These are phyloP conservation scores for Penicillium sp. DNA, from an alignment of 2,329 filamentous ascomycete genomes.

Conservation along the genomic window DNA sequence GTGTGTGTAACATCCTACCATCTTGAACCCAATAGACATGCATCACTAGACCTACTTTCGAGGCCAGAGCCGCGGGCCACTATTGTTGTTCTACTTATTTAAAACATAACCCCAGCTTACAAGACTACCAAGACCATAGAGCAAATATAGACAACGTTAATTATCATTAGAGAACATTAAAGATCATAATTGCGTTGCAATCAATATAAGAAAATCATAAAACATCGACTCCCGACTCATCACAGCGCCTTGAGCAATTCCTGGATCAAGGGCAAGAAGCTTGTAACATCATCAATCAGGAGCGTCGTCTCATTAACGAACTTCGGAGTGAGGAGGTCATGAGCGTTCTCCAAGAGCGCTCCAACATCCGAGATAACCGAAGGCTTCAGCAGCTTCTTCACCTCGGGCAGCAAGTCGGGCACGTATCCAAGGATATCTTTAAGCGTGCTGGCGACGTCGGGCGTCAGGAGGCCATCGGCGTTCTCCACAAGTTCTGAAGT, in stretches of 20 bases:
- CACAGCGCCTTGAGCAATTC: slow-evolving; percentile 16
- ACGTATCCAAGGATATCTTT: slow-evolving; percentile 21
- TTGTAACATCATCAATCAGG: slow-evolving; percentile 17
- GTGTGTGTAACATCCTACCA: too few species aligned
- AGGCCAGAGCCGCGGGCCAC: too few species aligned
- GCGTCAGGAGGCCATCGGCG: slow-evolving; percentile 24
- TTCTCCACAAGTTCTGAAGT: slow-evolving; percentile 24
- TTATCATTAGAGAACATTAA: slow-evolving; percentile 11
- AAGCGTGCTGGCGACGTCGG: slow-evolving; percentile 22
- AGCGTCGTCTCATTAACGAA: slow-evolving; percentile 23
- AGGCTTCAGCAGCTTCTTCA: slow-evolving; percentile 21
- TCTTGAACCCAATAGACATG: too few species aligned
- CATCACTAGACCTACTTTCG: too few species aligned
- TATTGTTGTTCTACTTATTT: not conserved
- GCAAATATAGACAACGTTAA: slow-evolving; percentile 2
- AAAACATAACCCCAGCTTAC: not conserved
- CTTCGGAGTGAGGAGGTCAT: slow-evolving; percentile 20
- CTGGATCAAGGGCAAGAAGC: slow-evolving; percentile 16
- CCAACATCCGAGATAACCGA: slow-evolving; percentile 21
- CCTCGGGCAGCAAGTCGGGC: slow-evolving; percentile 24
- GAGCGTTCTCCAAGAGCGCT: slow-evolving; percentile 23
- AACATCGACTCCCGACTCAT: not conserved
- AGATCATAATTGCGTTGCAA: slow-evolving; percentile 6
- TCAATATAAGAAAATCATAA: slow-evolving; percentile 9
- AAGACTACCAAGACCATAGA: not conserved